Conservation (phyloP, 106 monocot species). For the Platanthera guangdongensis region DNA sequence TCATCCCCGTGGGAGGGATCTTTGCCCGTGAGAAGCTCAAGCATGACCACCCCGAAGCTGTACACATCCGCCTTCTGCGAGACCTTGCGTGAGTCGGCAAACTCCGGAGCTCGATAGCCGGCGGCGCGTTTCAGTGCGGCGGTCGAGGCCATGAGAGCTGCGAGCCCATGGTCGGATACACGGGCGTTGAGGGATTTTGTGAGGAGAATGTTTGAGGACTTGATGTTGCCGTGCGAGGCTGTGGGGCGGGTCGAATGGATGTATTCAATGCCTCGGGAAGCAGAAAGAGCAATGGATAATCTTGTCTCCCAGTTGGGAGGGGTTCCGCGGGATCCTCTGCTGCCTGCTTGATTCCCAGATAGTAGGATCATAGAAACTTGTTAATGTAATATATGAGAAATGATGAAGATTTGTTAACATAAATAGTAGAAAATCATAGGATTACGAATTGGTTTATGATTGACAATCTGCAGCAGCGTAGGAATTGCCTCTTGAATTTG, state of each 20-base stretch:
- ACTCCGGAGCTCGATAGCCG: slow-evolving; percentile 48
- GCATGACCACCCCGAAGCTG: slow-evolving; percentile 48
- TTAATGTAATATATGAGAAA: no score
- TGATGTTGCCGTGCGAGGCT: slow-evolving; percentile 56
- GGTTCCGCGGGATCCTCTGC: slow-evolving; percentile 31
- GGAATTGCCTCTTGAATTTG: no score
- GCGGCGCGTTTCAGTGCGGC: slow-evolving; percentile 18
- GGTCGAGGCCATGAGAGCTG: slow-evolving; percentile 13
- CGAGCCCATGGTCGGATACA: slow-evolving; percentile 46
- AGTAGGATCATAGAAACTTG: background rate
- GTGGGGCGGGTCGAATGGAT: slow-evolving; percentile 32
- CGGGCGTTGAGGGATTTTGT: slow-evolving; percentile 23
- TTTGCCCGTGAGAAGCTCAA: slow-evolving; percentile 55
- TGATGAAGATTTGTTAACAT: no score
- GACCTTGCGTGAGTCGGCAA: slow-evolving; percentile 27
- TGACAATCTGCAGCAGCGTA: no score
- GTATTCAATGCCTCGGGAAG: slow-evolving; percentile 30
- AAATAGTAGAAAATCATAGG: no score
- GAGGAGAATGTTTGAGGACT: slow-evolving; percentile 54
- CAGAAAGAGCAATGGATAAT: slow-evolving; percentile 27
- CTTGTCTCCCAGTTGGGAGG: slow-evolving; percentile 41
- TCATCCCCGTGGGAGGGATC: slow-evolving; percentile 25
- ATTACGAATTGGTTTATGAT: no score
- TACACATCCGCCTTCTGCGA: slow-evolving; percentile 56
- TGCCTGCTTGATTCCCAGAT: slow-evolving; percentile 22